phyloP scores from a whole-genome alignment of 2,329 filamentous ascomycete species.

The Chaetoscypha palmicola region DNA sequence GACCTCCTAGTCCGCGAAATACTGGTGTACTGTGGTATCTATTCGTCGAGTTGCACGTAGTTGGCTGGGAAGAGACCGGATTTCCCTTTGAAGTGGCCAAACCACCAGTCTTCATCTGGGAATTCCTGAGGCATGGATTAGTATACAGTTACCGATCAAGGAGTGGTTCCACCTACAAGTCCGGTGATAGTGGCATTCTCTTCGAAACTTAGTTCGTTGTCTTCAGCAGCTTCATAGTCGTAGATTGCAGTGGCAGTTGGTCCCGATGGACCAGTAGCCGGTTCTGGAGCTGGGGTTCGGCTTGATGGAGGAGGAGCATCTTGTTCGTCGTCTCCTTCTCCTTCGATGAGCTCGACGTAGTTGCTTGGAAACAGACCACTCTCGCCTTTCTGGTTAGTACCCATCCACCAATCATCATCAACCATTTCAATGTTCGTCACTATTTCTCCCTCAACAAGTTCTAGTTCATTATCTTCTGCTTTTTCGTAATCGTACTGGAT shows the following conservation, averaged over 20 bases:
- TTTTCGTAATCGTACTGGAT: constrained; percentile 96
- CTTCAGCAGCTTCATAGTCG: constrained; percentile 95
- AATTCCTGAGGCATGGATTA: constrained; percentile 78
- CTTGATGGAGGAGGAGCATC: constrained; percentile 24
- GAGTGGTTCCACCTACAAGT: constrained; percentile 55
- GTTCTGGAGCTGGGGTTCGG: constrained; percentile 35
- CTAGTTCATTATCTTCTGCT: constrained; percentile 93
- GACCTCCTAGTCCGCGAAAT: not conserved
- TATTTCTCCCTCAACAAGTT: constrained; percentile 79
- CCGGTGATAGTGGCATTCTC: constrained; percentile 77
- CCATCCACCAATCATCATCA: constrained; percentile 98
- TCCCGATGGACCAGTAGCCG: constrained; percentile 35
- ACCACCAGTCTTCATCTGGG: constrained; percentile 98
- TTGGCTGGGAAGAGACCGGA: constrained; percentile 78
- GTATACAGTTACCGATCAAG: too few relatives aligned
- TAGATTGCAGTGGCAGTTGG: constrained; percentile 79
- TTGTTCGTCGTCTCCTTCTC: constrained; percentile 27
- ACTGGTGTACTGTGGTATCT: constrained; percentile 3
- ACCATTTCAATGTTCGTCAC: constrained; percentile 95
- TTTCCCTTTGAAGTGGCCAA: constrained; percentile 73
- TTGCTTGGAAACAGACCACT: constrained; percentile 92
- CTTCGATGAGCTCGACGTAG: constrained; percentile 80
- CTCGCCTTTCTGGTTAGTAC: constrained; percentile 77
- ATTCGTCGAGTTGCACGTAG: constrained; percentile 51
- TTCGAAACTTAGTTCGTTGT: constrained; percentile 82